Evolutionary conservation across 257 asterid species (phyloP).

Genomic region (Fraxinus americana): DNA sequence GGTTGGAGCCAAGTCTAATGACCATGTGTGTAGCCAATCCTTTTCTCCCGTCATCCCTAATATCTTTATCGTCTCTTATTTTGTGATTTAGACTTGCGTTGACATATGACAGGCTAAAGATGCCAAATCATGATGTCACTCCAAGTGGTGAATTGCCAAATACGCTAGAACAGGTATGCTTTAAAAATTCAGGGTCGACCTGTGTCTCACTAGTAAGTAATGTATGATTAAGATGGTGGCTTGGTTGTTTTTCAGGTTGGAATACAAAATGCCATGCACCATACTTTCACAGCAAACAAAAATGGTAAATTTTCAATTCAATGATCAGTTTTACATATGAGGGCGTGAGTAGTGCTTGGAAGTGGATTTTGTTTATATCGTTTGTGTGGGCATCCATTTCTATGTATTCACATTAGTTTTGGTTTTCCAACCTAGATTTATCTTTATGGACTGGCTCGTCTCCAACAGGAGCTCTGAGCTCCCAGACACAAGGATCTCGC

Average conservation of each 20-base stretch:
- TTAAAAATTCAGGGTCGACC: slow-evolving; percentile 6
- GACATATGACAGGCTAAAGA: slow-evolving; percentile 28
- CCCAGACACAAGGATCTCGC: slow-evolving; percentile 36
- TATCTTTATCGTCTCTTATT: slow-evolving; percentile 14
- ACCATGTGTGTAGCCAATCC: slow-evolving; percentile 28
- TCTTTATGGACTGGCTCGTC: slow-evolving; percentile 36
- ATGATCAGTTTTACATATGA: slow-evolving; percentile 6
- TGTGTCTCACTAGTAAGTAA: neutral
- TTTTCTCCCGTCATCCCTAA: neutral
- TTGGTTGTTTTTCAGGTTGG: slow-evolving; percentile 28
- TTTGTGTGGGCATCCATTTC: neutral
- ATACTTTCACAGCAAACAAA: slow-evolving; percentile 31
- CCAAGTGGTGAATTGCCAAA: slow-evolving; percentile 25
- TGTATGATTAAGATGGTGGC: slow-evolving; percentile 1
- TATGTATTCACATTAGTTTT: neutral
- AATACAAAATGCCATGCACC: slow-evolving; percentile 22
- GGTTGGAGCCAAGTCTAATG: slow-evolving; percentile 10
- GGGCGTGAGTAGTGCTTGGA: slow-evolving; percentile 1
- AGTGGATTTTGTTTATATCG: slow-evolving; percentile 4
- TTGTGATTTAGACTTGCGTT: neutral
- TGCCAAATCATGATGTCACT: slow-evolving; percentile 6
- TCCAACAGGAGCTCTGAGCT: slow-evolving; percentile 30
- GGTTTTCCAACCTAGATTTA: slow-evolving; percentile 42
- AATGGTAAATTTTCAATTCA: slow-evolving; percentile 33
- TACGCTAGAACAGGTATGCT: slow-evolving; percentile 29